These are phyloP conservation scores for Litsea cubeba DNA, from an alignment of 164 flowering plant genomes.

Conservation along the genomic window DNA sequence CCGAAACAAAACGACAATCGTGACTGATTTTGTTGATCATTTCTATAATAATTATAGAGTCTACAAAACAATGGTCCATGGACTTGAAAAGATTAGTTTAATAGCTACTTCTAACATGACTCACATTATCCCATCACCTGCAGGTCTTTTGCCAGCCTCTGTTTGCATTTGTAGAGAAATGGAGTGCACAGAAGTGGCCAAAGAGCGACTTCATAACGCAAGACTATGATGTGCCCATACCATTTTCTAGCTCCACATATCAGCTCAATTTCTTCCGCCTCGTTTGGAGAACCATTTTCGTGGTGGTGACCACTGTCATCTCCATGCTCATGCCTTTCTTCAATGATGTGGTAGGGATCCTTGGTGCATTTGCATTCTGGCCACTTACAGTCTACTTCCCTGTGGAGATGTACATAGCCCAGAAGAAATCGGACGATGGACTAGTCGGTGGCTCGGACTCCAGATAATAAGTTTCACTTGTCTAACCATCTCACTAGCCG, in stretches of 20 bases:
- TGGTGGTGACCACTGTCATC: conserved; percentile 38
- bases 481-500: conserved; percentile 40
- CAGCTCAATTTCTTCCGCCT: conserved; percentile 48
- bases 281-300: conserved; percentile 55
- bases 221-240: conserved; percentile 39
- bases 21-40: no score
- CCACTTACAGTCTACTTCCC: conserved; percentile 56
- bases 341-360: conserved; percentile 63
- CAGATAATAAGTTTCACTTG: conserved; percentile 46
- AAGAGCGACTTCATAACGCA: conserved; percentile 35
- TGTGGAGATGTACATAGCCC: conserved; percentile 50
- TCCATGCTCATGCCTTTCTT: conserved; percentile 75
- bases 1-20: no score
- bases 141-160: conserved; percentile 62
- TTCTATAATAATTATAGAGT: no score
- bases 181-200: conserved; percentile 43
- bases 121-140: background rate
- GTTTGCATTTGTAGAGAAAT: conserved; percentile 58
- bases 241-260: conserved; percentile 27
- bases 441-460: conserved; percentile 39
- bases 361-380: conserved; percentile 73
- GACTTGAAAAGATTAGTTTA: no score
- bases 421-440: conserved; percentile 39
- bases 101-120: no score
- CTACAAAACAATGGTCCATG: no score